Evolutionary conservation across 176 grass and related monocot genomes (phyloP).

Genomic region (Musa acuminata): DNA sequence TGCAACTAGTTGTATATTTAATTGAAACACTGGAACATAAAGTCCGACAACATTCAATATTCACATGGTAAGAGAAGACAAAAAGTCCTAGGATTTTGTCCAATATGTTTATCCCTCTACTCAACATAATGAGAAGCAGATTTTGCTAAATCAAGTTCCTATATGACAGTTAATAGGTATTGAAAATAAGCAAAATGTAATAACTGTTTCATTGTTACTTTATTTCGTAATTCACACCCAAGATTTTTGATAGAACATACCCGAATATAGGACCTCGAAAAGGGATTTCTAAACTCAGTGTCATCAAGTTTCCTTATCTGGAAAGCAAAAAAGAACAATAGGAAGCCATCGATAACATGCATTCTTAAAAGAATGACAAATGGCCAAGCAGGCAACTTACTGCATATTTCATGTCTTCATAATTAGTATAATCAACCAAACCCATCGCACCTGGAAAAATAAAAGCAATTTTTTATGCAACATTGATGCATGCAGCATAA

Average conservation of each 20-base stretch:
- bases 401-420: slow-evolving; percentile 25
- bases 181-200: background rate
- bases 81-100: too few species aligned
- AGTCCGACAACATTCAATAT: too few species aligned
- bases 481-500: background rate
- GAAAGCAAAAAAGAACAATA: background rate
- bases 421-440: slow-evolving; percentile 25
- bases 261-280: slow-evolving; percentile 17
- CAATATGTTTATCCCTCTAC: background rate
- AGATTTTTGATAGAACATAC: background rate
- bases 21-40: too few species aligned
- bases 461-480: background rate
- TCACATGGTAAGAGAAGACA: too few species aligned
- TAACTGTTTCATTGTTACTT: background rate
- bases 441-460: slow-evolving; percentile 12
- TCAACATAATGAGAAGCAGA: background rate
- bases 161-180: background rate
- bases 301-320: slow-evolving; percentile 24
- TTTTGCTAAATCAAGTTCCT: background rate
- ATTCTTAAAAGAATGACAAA: background rate
- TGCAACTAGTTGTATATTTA: too few species aligned
- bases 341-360: background rate
- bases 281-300: slow-evolving; percentile 19
- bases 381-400: background rate
- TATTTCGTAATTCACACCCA: background rate